Conservation (phyloP, 2,329 filamentous ascomycete species). For the Neopestalotiopsis sp. region DNA sequence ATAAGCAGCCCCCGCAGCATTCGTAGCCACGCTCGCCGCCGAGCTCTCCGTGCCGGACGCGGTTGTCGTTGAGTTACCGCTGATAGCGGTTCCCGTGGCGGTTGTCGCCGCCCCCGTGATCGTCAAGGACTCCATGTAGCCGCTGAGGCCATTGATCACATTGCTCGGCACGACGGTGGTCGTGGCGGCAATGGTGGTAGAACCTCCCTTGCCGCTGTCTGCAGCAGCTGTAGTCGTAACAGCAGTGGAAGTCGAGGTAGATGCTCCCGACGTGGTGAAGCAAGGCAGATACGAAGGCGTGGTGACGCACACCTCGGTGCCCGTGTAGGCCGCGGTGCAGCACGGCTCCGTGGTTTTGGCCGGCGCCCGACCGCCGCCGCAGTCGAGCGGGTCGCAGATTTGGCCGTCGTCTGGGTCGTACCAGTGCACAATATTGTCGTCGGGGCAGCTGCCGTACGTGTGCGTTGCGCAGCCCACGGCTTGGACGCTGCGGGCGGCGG, state of each 20-base stretch:
- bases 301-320: not conserved
- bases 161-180: not conserved
- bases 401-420: constrained; percentile 8
- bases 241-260: not conserved
- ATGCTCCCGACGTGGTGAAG: not conserved
- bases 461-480: constrained; percentile 3
- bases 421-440: constrained; percentile 9
- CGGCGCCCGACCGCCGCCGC: constrained; percentile 8
- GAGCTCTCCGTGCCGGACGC: not conserved
- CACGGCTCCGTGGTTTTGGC: not conserved
- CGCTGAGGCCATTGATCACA: not conserved
- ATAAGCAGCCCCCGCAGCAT: not conserved
- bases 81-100: not conserved
- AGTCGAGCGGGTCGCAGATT: constrained; percentile 13
- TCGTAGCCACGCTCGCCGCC: not conserved
- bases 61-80: not conserved
- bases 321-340: not conserved
- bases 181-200: not conserved
- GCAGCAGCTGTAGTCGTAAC: not conserved
- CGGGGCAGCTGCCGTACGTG: constrained; percentile 6
- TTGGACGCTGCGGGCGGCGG: not conserved
- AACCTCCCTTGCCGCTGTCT: too few species aligned
- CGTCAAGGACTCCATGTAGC: not conserved
- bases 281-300: constrained; percentile 6
- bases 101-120: not conserved